phyloP scores from a whole-genome alignment of 371 early-diverging fungal genomes.

The Rhizopus sp. region DNA sequence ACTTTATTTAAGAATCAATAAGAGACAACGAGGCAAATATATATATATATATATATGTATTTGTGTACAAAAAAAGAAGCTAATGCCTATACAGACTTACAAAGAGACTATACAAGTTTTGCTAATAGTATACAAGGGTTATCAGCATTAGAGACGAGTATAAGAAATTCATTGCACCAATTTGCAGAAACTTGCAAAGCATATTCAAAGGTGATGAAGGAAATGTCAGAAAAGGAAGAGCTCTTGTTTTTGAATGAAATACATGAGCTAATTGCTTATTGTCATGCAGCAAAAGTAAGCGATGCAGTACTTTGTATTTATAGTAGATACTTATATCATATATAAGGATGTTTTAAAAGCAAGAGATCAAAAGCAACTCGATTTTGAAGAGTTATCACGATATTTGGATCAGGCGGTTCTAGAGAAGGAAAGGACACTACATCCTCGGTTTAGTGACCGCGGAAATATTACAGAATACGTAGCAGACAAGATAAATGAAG shows the following conservation, averaged over 20 bases:
- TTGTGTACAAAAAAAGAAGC: background rate
- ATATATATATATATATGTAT: background rate
- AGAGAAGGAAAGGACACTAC: slow-evolving; percentile 62
- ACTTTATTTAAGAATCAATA: slow-evolving; percentile 75
- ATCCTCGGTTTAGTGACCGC: slow-evolving; percentile 36
- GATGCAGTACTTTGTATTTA: background rate
- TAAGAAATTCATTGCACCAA: slow-evolving; percentile 70
- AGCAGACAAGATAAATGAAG: slow-evolving; percentile 87
- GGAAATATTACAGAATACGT: slow-evolving; percentile 77
- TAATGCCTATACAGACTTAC: slow-evolving; percentile 57
- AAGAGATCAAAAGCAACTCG: slow-evolving; percentile 95
- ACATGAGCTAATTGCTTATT: slow-evolving; percentile 87
- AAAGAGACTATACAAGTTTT: slow-evolving; percentile 78
- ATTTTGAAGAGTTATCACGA: slow-evolving; percentile 84
- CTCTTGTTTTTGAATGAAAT: slow-evolving; percentile 55
- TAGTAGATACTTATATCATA: background rate
- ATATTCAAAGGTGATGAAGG: slow-evolving; percentile 65
- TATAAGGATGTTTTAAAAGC: slow-evolving; percentile 69
- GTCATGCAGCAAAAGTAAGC: slow-evolving; percentile 82
- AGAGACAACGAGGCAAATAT: slow-evolving; percentile 59
- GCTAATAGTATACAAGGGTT: slow-evolving; percentile 73
- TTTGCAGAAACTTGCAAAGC: slow-evolving; percentile 72
- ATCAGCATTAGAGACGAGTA: slow-evolving; percentile 82
- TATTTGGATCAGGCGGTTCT: slow-evolving; percentile 70
- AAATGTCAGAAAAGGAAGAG: slow-evolving; percentile 72